A percentile compares a stretch with the other conserved stretches of the same genome.
phyloP scores from a whole-genome alignment of 2,329 filamentous ascomycete genomes.

The Colletotrichum liriopes region DNA sequence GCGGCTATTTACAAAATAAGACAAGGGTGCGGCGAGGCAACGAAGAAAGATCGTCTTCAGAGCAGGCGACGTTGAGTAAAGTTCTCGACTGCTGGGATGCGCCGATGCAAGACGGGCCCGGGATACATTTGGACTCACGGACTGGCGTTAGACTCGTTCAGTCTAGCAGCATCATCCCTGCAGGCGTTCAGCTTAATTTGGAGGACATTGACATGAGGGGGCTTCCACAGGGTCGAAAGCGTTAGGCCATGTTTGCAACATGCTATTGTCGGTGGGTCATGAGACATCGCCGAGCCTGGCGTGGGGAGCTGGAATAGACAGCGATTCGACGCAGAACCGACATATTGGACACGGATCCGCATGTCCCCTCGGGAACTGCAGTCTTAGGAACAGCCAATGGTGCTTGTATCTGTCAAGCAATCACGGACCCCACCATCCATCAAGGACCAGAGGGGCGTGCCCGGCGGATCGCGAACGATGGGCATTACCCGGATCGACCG shows the following conservation, averaged over 20 bases:
- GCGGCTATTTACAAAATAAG: neutral
- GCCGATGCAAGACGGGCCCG: neutral
- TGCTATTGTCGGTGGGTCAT: slow-evolving; percentile 27
- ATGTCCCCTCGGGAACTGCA: slow-evolving; percentile 11
- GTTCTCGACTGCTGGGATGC: slow-evolving; percentile 9
- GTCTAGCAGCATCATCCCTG: neutral
- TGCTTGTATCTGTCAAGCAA: slow-evolving; percentile 17
- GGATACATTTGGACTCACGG: neutral
- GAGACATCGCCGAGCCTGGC: neutral
- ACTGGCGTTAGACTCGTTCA: neutral
- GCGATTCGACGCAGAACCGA: slow-evolving; percentile 19
- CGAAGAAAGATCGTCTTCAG: neutral
- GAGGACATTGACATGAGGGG: neutral
- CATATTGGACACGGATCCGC: neutral
- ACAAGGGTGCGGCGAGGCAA: neutral
- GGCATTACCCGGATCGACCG: neutral
- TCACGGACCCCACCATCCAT: neutral
- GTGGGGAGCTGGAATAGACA: neutral
- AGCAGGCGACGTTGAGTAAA: neutral
- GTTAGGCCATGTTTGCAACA: slow-evolving; percentile 12
- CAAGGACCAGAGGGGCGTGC: neutral
- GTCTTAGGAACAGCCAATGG: neutral
- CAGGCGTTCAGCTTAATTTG: neutral
- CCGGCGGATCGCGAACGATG: neutral
- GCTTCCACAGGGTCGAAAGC: slow-evolving; percentile 18